Base-by-base conservation (phyloP, 129 eudicot genomes). In the Centaurea solstitialis region DNA sequence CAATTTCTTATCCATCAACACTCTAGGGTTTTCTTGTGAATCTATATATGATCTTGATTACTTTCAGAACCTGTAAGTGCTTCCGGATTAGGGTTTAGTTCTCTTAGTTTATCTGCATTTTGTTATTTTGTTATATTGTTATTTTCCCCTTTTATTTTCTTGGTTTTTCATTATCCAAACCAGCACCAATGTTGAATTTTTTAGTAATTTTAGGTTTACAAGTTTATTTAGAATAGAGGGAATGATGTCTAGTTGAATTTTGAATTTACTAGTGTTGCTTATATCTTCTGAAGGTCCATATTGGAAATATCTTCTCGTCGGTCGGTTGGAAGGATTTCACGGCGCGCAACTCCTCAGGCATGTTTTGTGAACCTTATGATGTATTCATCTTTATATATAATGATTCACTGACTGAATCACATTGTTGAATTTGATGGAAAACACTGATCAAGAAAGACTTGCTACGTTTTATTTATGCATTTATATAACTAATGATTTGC, bases 261-360 rank as follows among this genome's bases (percentile, higher is more conserved):
- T 61, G 15, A 33, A 18, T 47, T 45, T 40, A 38, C 8, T n/a
- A 10, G 26, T 12, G 18, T 76, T 79, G 38, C 69, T 65, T 43
- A 13, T 83, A 13, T 83, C 8, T 79, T 86, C 70, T 85, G 89
- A 83, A 93, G 98, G 98, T 88, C 92, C 20, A 21, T 91, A 77
- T 76, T 89, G 84, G 88, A 85, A 80, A 77, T 93, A 38, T 86
- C 92, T 17, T 80, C 86, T 66, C 89, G 88, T 35, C 70, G 87
- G 82, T 80, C 83, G 6, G 68, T 81, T 72, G 71, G 72, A 37
- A 85, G 88, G 82, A 84, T 88, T 84, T 87, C 89, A 0, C 66
- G 83, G 17, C 85, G 71, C 45, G 70, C 81, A 67, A 83, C 85
- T 70, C 87, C 85, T 68, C 97, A 93, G 93, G 97, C 83, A 79